Percentiles rank a stretch among this genome's conserved stretches.
Conservation (phyloP, 2,329 filamentous ascomycete species). For the Pseudogymnoascus sp. region DNA sequence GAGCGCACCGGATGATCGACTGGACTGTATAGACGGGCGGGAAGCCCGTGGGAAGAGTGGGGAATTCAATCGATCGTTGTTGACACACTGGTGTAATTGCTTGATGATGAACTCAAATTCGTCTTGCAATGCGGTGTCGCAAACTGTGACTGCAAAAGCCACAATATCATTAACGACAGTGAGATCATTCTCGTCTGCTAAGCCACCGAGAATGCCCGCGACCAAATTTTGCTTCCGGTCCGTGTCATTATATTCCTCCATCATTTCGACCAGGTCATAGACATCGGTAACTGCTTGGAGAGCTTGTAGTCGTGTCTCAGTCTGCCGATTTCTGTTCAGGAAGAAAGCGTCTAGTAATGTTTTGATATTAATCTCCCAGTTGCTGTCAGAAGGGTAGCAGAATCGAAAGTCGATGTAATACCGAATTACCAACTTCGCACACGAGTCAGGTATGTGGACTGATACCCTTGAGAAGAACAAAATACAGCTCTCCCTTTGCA, state of each 20-base stretch:
- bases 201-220: conserved; percentile 50
- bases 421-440: conserved; percentile 54
- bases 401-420: conserved; percentile 61
- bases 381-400: conserved; percentile 61
- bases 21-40: conserved; percentile 11
- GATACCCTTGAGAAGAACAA: conserved; percentile 57
- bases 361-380: conserved; percentile 57
- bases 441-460: conserved; percentile 53
- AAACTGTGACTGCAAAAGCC: conserved; percentile 55
- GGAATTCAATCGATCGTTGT: conserved; percentile 36
- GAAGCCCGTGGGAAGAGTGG: conserved; percentile 28
- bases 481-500: conserved; percentile 59
- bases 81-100: conserved; percentile 42
- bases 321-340: conserved; percentile 50
- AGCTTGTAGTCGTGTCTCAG: conserved; percentile 53
- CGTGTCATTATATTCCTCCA: conserved; percentile 49
- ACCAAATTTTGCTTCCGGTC: conserved; percentile 51
- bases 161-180: conserved; percentile 56
- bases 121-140: conserved; percentile 46
- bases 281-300: conserved; percentile 48
- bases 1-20: neutral
- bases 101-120: conserved; percentile 52
- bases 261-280: conserved; percentile 37
- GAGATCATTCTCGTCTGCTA: conserved; percentile 55
- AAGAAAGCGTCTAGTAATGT: conserved; percentile 56